These are phyloP conservation scores for Hordeum pubiflorum DNA, from an alignment of 202 grass and related monocot species.

Conservation along the genomic window DNA sequence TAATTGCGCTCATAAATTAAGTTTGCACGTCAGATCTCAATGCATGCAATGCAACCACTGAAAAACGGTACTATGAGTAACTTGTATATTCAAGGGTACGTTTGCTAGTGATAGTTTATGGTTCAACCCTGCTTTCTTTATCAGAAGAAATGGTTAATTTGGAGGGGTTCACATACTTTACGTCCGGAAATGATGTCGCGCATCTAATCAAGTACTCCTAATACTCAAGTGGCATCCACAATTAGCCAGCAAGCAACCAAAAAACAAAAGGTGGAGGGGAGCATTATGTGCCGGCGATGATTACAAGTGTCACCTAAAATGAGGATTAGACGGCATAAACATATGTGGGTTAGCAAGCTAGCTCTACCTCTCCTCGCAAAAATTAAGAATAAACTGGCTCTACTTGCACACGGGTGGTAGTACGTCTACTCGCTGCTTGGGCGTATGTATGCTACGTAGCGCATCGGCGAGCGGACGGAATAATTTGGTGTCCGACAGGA, in stretches of 20 bases:
- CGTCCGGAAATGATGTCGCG: background rate
- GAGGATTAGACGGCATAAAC: background rate
- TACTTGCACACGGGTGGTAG: background rate
- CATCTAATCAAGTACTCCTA: background rate
- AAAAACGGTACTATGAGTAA: background rate
- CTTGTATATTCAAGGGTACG: background rate
- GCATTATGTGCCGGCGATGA: slow-evolving; percentile 11
- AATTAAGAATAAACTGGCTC: background rate
- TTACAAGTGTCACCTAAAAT: slow-evolving; percentile 17
- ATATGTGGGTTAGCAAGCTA: background rate
- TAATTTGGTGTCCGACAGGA: background rate
- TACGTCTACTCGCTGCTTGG: background rate
- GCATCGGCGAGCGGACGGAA: background rate
- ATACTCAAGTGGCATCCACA: background rate
- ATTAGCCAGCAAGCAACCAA: background rate
- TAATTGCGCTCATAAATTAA: background rate
- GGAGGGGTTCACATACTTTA: background rate
- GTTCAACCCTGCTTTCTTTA: background rate
- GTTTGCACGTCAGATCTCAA: background rate
- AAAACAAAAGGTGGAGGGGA: background rate
- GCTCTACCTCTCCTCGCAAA: no score
- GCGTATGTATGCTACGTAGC: background rate
- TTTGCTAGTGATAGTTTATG: background rate
- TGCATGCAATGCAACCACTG: background rate
- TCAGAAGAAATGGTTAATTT: background rate